Conservation (phyloP, 2,329 filamentous ascomycete species). For the Beauveria caledonica region DNA sequence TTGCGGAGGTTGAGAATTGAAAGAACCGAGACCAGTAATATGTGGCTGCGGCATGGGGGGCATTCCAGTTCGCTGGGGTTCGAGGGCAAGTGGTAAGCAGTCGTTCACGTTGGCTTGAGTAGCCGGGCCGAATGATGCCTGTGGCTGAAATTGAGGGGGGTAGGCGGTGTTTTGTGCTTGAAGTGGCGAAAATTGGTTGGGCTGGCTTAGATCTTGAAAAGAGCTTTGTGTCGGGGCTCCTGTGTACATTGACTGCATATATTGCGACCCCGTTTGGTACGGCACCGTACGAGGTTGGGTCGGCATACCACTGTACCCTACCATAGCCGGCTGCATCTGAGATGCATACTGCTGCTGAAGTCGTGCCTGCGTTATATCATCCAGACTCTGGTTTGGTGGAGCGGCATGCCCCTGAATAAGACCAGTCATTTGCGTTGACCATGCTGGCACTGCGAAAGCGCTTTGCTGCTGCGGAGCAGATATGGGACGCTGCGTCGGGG, state of each 20-base stretch:
- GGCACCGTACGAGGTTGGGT: constrained; percentile 24
- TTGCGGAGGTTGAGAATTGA: constrained; percentile 38
- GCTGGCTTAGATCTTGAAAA: constrained; percentile 30
- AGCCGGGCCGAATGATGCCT: constrained; percentile 42
- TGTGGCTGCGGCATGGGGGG: constrained; percentile 37
- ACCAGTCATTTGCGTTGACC: constrained; percentile 83
- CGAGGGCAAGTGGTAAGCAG: constrained; percentile 50
- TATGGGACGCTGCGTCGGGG: constrained; percentile 66
- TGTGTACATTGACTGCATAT: constrained; percentile 44
- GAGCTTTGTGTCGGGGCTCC: constrained; percentile 32
- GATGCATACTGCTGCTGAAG: constrained; percentile 53
- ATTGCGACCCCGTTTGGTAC: constrained; percentile 27
- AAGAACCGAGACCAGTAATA: constrained; percentile 42
- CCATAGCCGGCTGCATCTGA: constrained; percentile 35
- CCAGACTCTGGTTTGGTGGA: constrained; percentile 66
- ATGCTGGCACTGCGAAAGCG: constrained; percentile 62
- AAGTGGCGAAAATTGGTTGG: constrained; percentile 31
- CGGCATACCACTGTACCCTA: constrained; percentile 23
- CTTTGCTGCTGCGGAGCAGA: constrained; percentile 80
- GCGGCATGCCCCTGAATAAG: constrained; percentile 53
- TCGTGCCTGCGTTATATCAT: constrained; percentile 60
- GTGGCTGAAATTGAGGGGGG: constrained; percentile 32
- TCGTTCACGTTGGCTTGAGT: constrained; percentile 43
- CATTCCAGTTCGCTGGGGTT: constrained; percentile 52
- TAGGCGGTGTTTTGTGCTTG: constrained; percentile 61